Conservation (phyloP, 1,284 basidiomycete species). For the Heterobasidion irregulare region DNA sequence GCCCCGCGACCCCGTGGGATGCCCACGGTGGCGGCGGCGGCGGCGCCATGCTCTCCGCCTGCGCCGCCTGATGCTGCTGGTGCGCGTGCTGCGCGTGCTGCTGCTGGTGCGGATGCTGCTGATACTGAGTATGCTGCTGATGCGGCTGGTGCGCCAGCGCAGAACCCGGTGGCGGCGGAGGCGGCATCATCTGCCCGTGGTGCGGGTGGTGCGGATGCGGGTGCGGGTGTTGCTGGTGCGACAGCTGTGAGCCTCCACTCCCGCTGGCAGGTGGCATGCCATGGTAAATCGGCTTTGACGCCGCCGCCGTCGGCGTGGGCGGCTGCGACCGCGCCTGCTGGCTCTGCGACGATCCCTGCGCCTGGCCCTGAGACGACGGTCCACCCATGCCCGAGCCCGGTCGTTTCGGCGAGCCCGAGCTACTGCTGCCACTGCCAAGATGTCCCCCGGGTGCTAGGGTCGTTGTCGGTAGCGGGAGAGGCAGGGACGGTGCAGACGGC, state of each 20-base stretch:
- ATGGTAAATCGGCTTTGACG: slow-evolving; percentile 4
- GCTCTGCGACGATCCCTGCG: not conserved
- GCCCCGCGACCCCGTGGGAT: not conserved
- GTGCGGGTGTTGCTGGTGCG: not conserved
- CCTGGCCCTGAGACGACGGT: not conserved
- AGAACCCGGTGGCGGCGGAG: slow-evolving; percentile 12
- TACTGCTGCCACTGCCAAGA: not conserved
- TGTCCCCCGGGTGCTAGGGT: slow-evolving; percentile 5
- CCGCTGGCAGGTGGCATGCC: not conserved
- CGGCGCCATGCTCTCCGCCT: too few species aligned
- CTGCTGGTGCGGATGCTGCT: not conserved
- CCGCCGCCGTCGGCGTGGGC: not conserved
- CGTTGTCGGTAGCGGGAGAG: slow-evolving; percentile 7
- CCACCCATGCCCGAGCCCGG: too few species aligned
- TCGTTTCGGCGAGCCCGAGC: too few species aligned
- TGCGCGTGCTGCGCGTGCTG: not conserved
- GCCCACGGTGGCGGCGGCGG: not conserved
- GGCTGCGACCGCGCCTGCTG: not conserved
- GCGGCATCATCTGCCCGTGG: slow-evolving; percentile 35
- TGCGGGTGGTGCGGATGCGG: slow-evolving; percentile 30
- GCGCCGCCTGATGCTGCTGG: too few species aligned
- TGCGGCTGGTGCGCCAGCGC: slow-evolving; percentile 12
- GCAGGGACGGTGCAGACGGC: not conserved
- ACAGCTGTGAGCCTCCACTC: slow-evolving; percentile 11
- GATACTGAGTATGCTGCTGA: slow-evolving; percentile 8